Percentiles rank a stretch among this genome's conserved stretches.
Evolutionary conservation across 176 grass and related monocot genomes (phyloP).

Genomic region (Aegilops bicornis): DNA sequence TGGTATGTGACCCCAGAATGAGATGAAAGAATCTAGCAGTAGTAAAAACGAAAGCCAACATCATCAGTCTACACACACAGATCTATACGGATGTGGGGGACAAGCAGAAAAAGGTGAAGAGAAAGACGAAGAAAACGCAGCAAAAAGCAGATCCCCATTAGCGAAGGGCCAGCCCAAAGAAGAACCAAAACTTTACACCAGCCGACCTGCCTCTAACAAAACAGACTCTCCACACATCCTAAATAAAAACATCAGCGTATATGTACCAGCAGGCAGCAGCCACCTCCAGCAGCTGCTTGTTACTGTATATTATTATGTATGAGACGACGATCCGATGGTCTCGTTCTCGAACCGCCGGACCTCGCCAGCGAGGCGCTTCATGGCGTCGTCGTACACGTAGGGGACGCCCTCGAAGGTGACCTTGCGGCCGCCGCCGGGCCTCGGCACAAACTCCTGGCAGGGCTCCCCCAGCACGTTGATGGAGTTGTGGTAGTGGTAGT

Average conservation of each 20-base stretch:
- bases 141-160: not conserved
- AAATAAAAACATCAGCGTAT: constrained; percentile 41
- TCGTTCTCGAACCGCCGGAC: constrained; percentile 65
- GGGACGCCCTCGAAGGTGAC: constrained; percentile 59
- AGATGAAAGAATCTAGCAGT: constrained; percentile 24
- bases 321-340: constrained; percentile 28
- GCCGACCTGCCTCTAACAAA: constrained; percentile 2
- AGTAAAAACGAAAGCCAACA: not conserved
- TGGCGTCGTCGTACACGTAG: constrained; percentile 68
- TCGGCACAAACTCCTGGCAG: constrained; percentile 54
- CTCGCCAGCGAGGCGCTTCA: constrained; percentile 45
- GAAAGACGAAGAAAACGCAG: not conserved
- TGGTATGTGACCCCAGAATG: not conserved
- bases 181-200: constrained; percentile 55
- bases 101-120: not conserved
- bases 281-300: not conserved
- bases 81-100: constrained; percentile 16
- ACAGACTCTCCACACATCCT: not conserved
- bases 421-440: constrained; percentile 34
- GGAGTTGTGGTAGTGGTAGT: constrained; percentile 89
- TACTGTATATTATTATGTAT: constrained; percentile 25
- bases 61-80: constrained; percentile 25
- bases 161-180: constrained; percentile 25
- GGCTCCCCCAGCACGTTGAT: constrained; percentile 85
- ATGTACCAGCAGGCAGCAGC: not conserved